Evolutionary conservation across 805 yeast species (phyloP).

Genomic region (Wickerhamia fluorescens): DNA sequence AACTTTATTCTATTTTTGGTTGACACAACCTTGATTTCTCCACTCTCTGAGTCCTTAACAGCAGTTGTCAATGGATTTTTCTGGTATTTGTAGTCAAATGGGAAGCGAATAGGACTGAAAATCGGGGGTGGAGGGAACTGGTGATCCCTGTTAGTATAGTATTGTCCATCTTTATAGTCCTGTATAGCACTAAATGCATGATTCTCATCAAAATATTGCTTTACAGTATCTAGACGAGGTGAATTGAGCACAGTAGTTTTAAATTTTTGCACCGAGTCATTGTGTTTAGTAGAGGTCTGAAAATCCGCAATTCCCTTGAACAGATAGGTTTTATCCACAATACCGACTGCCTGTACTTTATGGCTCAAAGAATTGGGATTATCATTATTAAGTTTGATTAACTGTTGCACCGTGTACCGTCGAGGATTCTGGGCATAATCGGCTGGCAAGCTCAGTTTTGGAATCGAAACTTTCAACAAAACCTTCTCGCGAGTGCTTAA

Average conservation of each 20-base stretch:
- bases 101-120: slow-evolving; percentile 68
- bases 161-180: slow-evolving; percentile 20
- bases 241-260: slow-evolving; percentile 17
- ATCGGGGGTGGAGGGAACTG: slow-evolving; percentile 83
- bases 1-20: slow-evolving; percentile 42
- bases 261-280: slow-evolving; percentile 27
- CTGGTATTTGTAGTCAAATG: slow-evolving; percentile 70
- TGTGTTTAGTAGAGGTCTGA: slow-evolving; percentile 60
- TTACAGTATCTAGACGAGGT: slow-evolving; percentile 17
- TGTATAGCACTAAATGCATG: slow-evolving; percentile 17
- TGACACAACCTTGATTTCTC: slow-evolving; percentile 45
- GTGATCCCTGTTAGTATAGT: slow-evolving; percentile 31
- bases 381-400: slow-evolving; percentile 28
- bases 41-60: slow-evolving; percentile 49
- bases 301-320: slow-evolving; percentile 87
- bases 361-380: slow-evolving; percentile 19
- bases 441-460: slow-evolving; percentile 42
- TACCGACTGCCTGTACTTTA: slow-evolving; percentile 53
- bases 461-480: slow-evolving; percentile 52
- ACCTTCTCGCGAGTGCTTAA: slow-evolving; percentile 49
- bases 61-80: slow-evolving; percentile 55
- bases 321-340: slow-evolving; percentile 60
- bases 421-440: slow-evolving; percentile 24
- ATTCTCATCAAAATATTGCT: slow-evolving; percentile 16
- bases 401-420: slow-evolving; percentile 36